These are phyloP conservation scores for Brachypodium distachyon DNA, from an alignment of 202 grass and related monocot genomes.

Conservation along the genomic window DNA sequence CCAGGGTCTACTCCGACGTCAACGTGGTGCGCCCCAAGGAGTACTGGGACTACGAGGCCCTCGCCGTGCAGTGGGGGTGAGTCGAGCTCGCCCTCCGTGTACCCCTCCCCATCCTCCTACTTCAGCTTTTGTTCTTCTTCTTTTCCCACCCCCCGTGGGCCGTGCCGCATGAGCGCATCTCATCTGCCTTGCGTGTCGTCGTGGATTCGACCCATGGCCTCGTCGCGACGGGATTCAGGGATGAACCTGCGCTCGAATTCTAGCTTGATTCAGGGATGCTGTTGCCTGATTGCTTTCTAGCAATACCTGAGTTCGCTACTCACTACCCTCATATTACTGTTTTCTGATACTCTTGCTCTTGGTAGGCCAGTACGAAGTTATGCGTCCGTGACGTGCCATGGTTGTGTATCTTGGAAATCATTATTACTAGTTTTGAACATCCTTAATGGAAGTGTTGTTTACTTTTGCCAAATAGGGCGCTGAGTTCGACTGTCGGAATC, in stretches of 20 bases:
- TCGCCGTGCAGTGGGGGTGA: conserved; percentile 86
- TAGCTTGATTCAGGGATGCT: neutral
- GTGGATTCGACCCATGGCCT: neutral
- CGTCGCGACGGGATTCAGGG: neutral
- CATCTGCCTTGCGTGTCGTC: neutral
- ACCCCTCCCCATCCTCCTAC: neutral
- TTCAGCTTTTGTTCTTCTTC: neutral
- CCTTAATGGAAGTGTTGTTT: neutral
- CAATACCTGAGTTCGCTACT: neutral
- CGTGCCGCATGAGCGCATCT: too few relatives aligned
- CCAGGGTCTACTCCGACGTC: conserved; percentile 66
- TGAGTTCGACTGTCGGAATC: neutral
- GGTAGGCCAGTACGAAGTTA: neutral
- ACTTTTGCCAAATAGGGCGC: neutral
- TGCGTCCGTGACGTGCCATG: neutral
- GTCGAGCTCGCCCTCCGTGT: neutral
- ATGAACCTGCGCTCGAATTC: neutral
- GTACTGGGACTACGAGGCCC: conserved; percentile 92
- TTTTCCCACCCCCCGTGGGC: too few relatives aligned
- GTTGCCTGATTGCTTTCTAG: neutral
- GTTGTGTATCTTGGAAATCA: neutral
- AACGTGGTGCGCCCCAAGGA: conserved; percentile 86
- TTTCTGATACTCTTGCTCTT: neutral
- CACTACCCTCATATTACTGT: neutral
- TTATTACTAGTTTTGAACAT: neutral